Percentiles rank a stretch among this genome's conserved stretches.
phyloP scores from a whole-genome alignment of 208 protist genomes.

The Angomonas ambiguus region DNA sequence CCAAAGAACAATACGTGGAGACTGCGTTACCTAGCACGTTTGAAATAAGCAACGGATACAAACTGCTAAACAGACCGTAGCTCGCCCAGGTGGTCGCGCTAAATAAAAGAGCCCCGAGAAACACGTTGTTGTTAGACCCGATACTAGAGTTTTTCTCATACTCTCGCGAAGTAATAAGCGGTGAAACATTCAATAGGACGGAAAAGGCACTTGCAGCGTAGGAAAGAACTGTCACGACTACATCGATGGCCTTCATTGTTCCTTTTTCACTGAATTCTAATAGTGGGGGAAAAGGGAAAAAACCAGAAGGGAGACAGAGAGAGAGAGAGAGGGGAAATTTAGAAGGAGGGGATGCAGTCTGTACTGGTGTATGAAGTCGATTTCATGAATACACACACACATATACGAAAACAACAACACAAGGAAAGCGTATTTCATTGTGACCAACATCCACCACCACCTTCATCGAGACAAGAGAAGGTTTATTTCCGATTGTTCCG shows the following conservation, averaged over 20 bases:
- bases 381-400: too few species aligned
- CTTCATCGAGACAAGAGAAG: constrained; percentile 21
- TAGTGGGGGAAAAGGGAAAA: not conserved
- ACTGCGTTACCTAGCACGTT: constrained; percentile 54
- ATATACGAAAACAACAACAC: too few species aligned
- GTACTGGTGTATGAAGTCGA: too few species aligned
- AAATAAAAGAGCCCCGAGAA: constrained; percentile 53
- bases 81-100: constrained; percentile 47
- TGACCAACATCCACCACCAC: too few species aligned
- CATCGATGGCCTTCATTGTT: constrained; percentile 22
- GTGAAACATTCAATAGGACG: constrained; percentile 45
- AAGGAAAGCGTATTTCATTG: too few species aligned
- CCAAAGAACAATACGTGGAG: constrained; percentile 48
- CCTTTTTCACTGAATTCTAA: not conserved
- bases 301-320: not conserved
- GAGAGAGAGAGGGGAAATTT: not conserved
- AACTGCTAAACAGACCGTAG: constrained; percentile 42
- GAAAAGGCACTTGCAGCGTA: constrained; percentile 44
- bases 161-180: constrained; percentile 39
- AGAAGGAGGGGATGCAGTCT: too few species aligned
- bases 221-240: constrained; percentile 35
- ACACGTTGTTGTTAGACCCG: constrained; percentile 48
- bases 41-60: constrained; percentile 35
- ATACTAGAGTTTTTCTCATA: constrained; percentile 42
- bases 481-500: constrained; percentile 56